Base-by-base conservation (phyloP, 257 asterid genomes). In the Primulina huaijiensis region DNA sequence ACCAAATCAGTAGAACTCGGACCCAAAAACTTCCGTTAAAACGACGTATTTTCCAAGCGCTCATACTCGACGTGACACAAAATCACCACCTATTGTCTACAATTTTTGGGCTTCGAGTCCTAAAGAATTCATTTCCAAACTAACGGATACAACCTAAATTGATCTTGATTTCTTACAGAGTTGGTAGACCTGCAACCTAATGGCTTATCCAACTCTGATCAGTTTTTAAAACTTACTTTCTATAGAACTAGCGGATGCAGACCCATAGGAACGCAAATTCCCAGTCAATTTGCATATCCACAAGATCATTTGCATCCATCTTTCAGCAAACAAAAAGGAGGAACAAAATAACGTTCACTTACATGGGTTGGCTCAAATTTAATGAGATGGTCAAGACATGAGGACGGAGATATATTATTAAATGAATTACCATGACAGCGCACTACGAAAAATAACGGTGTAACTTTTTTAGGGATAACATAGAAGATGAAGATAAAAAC, bases 401-500 rank as follows among this genome's bases (percentile, higher is more conserved):
- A 40, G 72, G 23, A 35, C 2, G 3, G 16, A 37, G 43, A 8
- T 38, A 27, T 27, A 27, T n/a, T 33, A n/a, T 31, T 68, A 53
- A 43, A 52, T 59, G 20, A 60, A 1, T 17, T 40, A 74, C 12
- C 46, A 63, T 12, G 17, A 14, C 53, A 6, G 38, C 40, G 20
- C 53, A 62, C 20, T 60, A 37, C 8, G 59, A 34, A 20, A 23
- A 60, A 35, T 20, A 17, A 50, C 53, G 27, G 10, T 34, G 0
- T 25, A 8, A 25, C 30, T 9, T 40, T 11, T 43, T 43, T 7
- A 16, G 29, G 31, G 43, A 40, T 17, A 17, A 35, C 31, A 34
- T 5, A 57, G 62, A 62, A 66, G 55, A 29, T 53, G 37, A 34
- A 68, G 64, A 68, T 9, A 63, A 12, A 33, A 76, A 65, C 84